Base-by-base conservation (phyloP, 129 eudicot genomes). In the Flaveria brownii region DNA sequence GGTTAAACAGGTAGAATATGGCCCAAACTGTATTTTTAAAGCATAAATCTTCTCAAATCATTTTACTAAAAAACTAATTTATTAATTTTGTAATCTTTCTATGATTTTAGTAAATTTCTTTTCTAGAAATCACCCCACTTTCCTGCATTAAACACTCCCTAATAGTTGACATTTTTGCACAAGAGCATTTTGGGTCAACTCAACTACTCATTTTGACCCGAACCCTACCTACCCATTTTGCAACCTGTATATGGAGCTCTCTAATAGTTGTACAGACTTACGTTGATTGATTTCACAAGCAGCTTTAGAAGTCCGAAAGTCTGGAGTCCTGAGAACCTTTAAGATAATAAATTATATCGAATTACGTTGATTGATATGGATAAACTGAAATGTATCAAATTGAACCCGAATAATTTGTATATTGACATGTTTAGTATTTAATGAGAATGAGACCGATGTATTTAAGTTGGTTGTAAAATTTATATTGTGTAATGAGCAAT, bases 301-400 rank as follows among this genome's bases (percentile, higher is more conserved):
- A 12, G 99, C 96, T 80, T 89, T 84, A 78, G 91, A 89, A 71
- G 85, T 81, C 73, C 74, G 86, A 72, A 87, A 87, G 28, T 87
- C 90, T 22, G 97, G 99, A 76, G 94, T 82, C 71, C 82, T 81
- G 22, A 94, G 85, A 81, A 89, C 92, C 99, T 94, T 74, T 73
- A 85, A 82, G 49, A 79, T 62, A 62, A 75, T 23, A 74, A 25
- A 33, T 71, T 20, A 52, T 17, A 76, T 33, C 56, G 30, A 55
- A 12, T 20, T 55, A 14, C 7, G 18, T 50, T 50, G n/a, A 14
- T 50, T 50, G 17, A 50, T 3, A 50, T 5, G 7, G 18, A 14
- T 50, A n/a, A 36, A 5, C 41, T 5, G 7, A 36, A 36, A 7
- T 36, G 6, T 36, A 36, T 54, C 61, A 54, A 17, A 54, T 17